Percentiles rank a stretch among this genome's conserved stretches.
phyloP scores from a whole-genome alignment of 345 rosid species.

The Angophora floribunda region DNA sequence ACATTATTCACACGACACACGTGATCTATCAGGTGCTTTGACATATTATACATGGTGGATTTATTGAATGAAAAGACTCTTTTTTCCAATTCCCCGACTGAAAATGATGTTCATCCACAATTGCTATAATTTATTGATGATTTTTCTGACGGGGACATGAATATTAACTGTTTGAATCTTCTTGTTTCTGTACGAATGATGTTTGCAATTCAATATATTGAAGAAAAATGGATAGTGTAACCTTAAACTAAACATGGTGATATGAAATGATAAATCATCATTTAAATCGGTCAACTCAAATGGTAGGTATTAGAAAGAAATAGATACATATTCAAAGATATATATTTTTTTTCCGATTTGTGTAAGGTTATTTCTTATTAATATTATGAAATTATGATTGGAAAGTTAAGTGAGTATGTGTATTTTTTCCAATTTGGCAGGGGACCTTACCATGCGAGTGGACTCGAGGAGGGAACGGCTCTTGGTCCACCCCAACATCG shows the following conservation, averaged over 20 bases:
- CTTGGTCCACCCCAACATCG: conserved; percentile 5
- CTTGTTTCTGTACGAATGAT: not conserved
- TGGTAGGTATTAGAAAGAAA: not conserved
- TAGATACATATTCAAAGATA: not conserved
- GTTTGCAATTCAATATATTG: not conserved
- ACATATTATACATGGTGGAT: not conserved
- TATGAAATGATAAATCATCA: not conserved
- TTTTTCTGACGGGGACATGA: not conserved
- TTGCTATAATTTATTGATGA: not conserved
- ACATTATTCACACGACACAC: not conserved
- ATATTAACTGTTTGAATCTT: not conserved
- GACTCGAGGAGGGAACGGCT: conserved; percentile 14
- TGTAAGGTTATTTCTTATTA: not conserved
- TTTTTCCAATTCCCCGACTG: not conserved
- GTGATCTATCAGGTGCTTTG: not conserved
- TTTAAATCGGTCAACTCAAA: not conserved
- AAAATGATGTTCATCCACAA: not conserved
- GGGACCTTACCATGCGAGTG: not conserved
- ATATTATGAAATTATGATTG: not conserved
- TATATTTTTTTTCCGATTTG: not conserved
- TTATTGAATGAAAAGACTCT: not conserved
- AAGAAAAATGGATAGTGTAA: not conserved
- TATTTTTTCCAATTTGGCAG: not conserved
- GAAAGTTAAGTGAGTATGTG: not conserved
- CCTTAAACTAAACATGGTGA: not conserved